A percentile compares a stretch with the other conserved stretches of the same genome.
Conservation (phyloP, 768 basidiomycete species). For the Termitomyces bulborhizus region DNA sequence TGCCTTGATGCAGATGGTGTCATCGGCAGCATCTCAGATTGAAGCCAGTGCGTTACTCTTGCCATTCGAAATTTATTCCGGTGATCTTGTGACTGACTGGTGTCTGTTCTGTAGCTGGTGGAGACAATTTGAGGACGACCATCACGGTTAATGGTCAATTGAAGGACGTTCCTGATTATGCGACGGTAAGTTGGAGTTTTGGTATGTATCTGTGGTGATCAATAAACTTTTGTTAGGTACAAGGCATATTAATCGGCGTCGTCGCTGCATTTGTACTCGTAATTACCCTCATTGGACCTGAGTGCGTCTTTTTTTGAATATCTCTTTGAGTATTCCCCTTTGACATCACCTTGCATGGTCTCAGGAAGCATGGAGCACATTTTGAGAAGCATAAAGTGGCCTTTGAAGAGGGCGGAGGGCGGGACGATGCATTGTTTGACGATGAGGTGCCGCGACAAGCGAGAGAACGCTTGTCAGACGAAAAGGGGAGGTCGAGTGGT, state of each 20-base stretch:
- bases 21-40: slow-evolving; percentile 72
- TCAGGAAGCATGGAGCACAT: slow-evolving; percentile 65
- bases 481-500: slow-evolving; percentile 5
- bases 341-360: background rate
- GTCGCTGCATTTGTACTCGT: slow-evolving; percentile 74
- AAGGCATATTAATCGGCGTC: slow-evolving; percentile 83
- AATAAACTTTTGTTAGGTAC: slow-evolving; percentile 37
- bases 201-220: background rate
- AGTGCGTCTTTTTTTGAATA: slow-evolving; percentile 34
- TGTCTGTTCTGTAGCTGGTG: slow-evolving; percentile 42
- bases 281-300: slow-evolving; percentile 72
- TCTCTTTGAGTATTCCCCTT: background rate
- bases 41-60: slow-evolving; percentile 50
- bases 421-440: slow-evolving; percentile 33
- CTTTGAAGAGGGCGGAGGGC: slow-evolving; percentile 67
- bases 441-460: slow-evolving; percentile 11
- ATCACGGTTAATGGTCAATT: slow-evolving; percentile 36
- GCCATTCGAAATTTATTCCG: too few species aligned
- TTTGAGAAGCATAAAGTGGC: slow-evolving; percentile 83
- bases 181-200: slow-evolving; percentile 28
- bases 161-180: slow-evolving; percentile 55
- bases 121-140: slow-evolving; percentile 46
- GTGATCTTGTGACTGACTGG: slow-evolving; percentile 7
- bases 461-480: background rate
- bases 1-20: slow-evolving; percentile 41